Conservation (phyloP, 352 stramenopile genomes). For the Halophytophthora polymorphica region DNA sequence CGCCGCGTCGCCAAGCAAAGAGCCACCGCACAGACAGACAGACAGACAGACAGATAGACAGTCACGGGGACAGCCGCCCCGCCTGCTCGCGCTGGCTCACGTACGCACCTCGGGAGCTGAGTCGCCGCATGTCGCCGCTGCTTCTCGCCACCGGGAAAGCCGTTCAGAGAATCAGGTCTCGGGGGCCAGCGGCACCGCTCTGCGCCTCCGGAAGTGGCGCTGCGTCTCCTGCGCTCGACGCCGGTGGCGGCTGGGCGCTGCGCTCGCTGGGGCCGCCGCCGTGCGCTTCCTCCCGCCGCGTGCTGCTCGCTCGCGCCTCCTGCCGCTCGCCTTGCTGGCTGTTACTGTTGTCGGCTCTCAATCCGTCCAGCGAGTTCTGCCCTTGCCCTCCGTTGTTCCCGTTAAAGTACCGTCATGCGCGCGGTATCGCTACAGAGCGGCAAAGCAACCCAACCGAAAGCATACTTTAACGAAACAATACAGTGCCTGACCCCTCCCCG, state of each 20-base stretch:
- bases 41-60: background rate
- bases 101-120: conserved; percentile 50
- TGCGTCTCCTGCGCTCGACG: too few species aligned
- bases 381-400: background rate
- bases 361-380: too few species aligned
- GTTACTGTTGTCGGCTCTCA: too few species aligned
- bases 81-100: background rate
- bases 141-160: background rate
- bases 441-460: background rate
- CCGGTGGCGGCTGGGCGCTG: too few species aligned
- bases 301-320: too few species aligned
- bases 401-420: background rate
- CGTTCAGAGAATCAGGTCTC: background rate
- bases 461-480: background rate
- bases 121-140: conserved; percentile 36
- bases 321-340: too few species aligned
- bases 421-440: background rate
- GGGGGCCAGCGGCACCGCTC: too few species aligned
- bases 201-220: too few species aligned
- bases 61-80: background rate
- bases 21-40: background rate
- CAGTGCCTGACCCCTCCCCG: background rate
- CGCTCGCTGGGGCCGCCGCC: too few species aligned
- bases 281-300: too few species aligned
- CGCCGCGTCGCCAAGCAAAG: background rate